Base-by-base conservation (phyloP, 495 filamentous ascomycete genomes). In the Xylaria cubensis region DNA sequence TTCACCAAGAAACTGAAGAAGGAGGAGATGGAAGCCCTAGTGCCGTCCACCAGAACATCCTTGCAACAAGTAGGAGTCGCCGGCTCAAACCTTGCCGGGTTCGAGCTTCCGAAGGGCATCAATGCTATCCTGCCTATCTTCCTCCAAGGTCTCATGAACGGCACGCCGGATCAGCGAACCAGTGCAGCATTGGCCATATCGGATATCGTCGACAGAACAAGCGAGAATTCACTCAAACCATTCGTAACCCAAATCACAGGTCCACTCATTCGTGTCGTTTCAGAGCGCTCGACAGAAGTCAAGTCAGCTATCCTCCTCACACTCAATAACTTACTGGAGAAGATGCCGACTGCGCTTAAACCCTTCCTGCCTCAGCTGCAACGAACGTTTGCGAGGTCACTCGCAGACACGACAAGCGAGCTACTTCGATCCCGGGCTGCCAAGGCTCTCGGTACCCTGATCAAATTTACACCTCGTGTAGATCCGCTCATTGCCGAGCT, bases 231-330 rank as follows among this genome's bases (percentile, higher is more conserved):
- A 19, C 85, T 99, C 68, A 94, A 93, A 81, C 92, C 93, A 26
- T 98, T 97, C 76, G 96, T 98, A 67, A 98, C 95, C 24, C 94
- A 98, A 76, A 98, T 99, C 74, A 98, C 96, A 21, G 96, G 96
- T 79, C 97, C 96, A 15, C 88, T 99, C 36, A 99, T 99, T 77
- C 91, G 96, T 86, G 95, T 99, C 17, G 94, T 98, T 9, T 97
- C 96, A 1, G 96, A 99, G 76, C 88, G 95, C 56, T 98, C 95
- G 2, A 92, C 93, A 2, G 96, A 99, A 63, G 93, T 99, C 82
- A 98, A 97, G 82, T 92, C 94, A 74, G 97, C 97, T 41, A 97
- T 98, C 81, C 86, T 99, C 68, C 88, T 94, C 55, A 98, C 97
- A 0, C 87, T 99, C 66, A 98, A 98, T 81, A 97, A 97, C 75